These are phyloP conservation scores for Cutaneotrichosporon arboriforme DNA, from an alignment of 1,284 basidiomycete genomes.

Conservation along the genomic window DNA sequence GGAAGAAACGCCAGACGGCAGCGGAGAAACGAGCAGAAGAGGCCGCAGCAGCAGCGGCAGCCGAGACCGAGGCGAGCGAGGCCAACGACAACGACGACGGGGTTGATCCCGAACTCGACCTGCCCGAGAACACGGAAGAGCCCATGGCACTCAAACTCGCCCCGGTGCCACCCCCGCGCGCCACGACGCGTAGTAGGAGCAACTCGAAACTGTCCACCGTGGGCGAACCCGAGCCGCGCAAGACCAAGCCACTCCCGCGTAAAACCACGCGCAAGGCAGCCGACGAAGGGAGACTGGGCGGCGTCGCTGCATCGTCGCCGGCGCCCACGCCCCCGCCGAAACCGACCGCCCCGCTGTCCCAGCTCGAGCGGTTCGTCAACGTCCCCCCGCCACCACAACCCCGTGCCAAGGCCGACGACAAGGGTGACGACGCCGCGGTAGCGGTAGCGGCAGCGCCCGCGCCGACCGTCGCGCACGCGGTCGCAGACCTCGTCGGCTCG, in stretches of 20 bases:
- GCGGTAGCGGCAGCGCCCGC: background rate
- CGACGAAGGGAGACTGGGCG: background rate
- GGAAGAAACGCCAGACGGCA: constrained; percentile 4
- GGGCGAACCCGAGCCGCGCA: background rate
- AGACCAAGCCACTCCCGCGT: constrained; percentile 17
- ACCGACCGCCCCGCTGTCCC: constrained; percentile 15
- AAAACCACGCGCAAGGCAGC: constrained; percentile 4
- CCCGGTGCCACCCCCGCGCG: background rate
- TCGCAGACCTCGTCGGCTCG: constrained; percentile 13
- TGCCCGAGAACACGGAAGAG: background rate
- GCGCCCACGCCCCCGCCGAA: constrained; percentile 4
- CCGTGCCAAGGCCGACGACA: background rate
- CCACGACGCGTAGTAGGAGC: background rate
- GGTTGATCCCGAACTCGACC: background rate
- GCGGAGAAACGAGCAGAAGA: constrained; percentile 11
- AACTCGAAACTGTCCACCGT: background rate
- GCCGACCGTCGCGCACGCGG: constrained; percentile 6
- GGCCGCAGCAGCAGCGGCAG: background rate
- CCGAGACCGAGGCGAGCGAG: constrained; percentile 2
- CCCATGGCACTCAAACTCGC: background rate
- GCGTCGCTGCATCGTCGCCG: too few species aligned
- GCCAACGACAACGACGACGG: background rate
- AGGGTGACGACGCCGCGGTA: background rate
- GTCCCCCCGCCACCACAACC: constrained; percentile 20
- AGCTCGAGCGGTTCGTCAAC: constrained; percentile 33